Conservation (phyloP, 2,329 filamentous ascomycete genomes). For the Beauveria rudraprayagi region DNA sequence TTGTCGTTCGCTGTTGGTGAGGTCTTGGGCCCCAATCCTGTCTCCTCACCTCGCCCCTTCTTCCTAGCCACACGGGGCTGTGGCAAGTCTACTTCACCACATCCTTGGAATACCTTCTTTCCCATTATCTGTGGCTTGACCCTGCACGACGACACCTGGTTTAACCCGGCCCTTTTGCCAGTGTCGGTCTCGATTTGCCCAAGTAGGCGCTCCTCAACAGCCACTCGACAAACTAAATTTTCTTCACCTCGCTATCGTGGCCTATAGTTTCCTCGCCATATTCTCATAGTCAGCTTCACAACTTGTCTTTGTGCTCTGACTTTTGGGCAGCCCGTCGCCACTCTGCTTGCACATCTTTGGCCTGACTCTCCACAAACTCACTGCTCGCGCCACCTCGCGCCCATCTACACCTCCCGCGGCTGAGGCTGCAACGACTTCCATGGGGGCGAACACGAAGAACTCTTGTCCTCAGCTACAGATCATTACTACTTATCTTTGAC, state of each 20-base stretch:
- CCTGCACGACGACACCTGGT: neutral
- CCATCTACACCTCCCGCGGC: neutral
- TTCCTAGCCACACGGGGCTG: slow-evolving; percentile 9
- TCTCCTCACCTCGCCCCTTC: neutral
- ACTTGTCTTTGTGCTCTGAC: neutral
- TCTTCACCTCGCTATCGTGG: neutral
- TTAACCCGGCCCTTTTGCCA: neutral
- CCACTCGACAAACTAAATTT: neutral
- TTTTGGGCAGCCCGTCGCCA: neutral
- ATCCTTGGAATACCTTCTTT: neutral
- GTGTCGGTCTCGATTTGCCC: neutral
- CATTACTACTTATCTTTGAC: neutral
- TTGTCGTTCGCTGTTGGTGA: neutral
- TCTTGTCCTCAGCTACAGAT: slow-evolving; percentile 1
- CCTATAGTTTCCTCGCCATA: neutral
- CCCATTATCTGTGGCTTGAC: neutral
- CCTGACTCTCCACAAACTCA: neutral
- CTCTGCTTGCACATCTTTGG: neutral
- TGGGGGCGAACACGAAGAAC: neutral
- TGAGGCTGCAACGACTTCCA: neutral
- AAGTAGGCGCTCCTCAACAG: slow-evolving; percentile 1
- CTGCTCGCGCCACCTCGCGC: neutral
- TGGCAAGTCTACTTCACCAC: neutral
- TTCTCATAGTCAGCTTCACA: neutral
- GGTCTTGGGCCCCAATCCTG: neutral